Evolutionary conservation across 1,139 yeast genomes (phyloP).

Genomic region (Geotrichum restrictum): DNA sequence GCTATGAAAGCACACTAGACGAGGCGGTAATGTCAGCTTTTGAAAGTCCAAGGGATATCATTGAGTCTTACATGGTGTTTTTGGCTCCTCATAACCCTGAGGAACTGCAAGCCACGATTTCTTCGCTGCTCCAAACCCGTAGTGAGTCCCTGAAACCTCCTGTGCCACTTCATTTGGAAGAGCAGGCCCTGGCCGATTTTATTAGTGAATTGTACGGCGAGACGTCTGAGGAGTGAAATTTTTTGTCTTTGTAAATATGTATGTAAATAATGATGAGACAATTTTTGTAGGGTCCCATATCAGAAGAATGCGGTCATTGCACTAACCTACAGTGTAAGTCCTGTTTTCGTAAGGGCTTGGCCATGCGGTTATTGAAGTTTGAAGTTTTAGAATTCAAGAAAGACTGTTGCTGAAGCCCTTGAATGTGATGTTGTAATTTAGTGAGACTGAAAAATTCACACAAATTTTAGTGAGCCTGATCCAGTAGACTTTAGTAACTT

Average conservation of each 20-base stretch:
- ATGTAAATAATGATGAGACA: not conserved
- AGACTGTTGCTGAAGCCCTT: too few species aligned
- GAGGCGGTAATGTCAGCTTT: conserved; percentile 29
- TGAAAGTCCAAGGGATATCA: conserved; percentile 42
- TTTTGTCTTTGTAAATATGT: not conserved
- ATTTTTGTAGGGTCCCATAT: too few species aligned
- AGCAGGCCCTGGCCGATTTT: conserved; percentile 4
- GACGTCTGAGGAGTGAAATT: conserved; percentile 1
- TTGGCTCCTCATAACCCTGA: conserved; percentile 47
- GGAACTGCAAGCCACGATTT: conserved; percentile 34
- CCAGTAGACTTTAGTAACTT: too few species aligned
- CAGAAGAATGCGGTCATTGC: too few species aligned
- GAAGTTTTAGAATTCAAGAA: too few species aligned
- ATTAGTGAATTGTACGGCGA: conserved; percentile 11
- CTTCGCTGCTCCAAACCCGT: conserved; percentile 11
- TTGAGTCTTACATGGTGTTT: conserved; percentile 51
- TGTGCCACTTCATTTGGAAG: conserved; percentile 9
- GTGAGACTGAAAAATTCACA: too few species aligned
- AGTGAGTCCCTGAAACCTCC: conserved; percentile 1
- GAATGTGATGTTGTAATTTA: too few species aligned
- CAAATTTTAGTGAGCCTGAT: too few species aligned
- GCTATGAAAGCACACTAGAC: conserved; percentile 37
- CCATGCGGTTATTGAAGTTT: too few species aligned
- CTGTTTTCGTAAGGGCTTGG: too few species aligned
- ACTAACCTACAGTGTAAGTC: too few species aligned